A percentile compares a stretch with the other conserved stretches of the same genome.
Conservation (phyloP, 202 grass and related monocot species). For the Thinopyrum obtusiflorum region DNA sequence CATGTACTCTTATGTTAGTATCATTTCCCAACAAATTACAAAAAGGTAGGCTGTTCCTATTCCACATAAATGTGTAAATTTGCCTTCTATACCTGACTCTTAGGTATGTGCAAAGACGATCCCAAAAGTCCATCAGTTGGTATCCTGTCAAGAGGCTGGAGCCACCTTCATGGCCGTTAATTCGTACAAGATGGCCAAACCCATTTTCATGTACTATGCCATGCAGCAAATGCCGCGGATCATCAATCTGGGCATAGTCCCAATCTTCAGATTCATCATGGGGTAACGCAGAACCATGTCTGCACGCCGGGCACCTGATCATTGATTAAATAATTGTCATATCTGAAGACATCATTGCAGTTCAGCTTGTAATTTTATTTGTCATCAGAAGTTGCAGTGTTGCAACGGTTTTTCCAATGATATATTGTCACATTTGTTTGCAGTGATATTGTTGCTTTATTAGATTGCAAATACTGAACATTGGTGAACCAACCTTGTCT, state of each 20-base stretch:
- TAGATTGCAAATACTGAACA: background rate
- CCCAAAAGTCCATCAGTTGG: constrained; percentile 68
- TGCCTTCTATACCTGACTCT: constrained; percentile 51
- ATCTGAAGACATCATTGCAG: background rate
- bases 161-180: constrained; percentile 58
- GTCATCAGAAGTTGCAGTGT: background rate
- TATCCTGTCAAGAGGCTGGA: constrained; percentile 40
- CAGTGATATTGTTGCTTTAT: background rate
- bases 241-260: constrained; percentile 40
- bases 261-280: constrained; percentile 31
- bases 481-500: constrained; percentile 36
- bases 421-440: background rate
- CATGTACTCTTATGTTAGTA: constrained; percentile 2
- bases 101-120: constrained; percentile 57
- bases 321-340: background rate
- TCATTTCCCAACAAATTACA: background rate
- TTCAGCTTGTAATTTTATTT: background rate
- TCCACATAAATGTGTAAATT: background rate
- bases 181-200: constrained; percentile 57
- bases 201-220: constrained; percentile 64
- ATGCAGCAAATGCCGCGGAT: constrained; percentile 48
- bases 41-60: background rate
- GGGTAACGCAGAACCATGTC: background rate
- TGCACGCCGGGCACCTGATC: constrained; percentile 40
- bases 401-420: background rate